Base-by-base conservation (phyloP, 257 asterid genomes). In the Salvia splendens region DNA sequence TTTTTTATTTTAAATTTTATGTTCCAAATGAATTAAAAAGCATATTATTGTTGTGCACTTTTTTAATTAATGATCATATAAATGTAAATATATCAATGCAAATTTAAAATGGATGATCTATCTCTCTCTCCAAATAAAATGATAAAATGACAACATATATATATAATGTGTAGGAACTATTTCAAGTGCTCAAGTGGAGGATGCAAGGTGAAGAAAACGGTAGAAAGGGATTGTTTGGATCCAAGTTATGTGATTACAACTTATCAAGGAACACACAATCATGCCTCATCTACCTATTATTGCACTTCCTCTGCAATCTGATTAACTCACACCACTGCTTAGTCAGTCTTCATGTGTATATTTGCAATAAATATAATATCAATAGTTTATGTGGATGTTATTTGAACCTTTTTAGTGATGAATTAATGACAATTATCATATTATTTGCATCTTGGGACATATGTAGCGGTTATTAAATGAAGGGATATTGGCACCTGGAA, bases 161-260 rank as follows among this genome's bases (percentile, higher is more conserved):
- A 12, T 46, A 3, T 3, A 20, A 43, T 55, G 36, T 50, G 64
- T 61, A 79, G 89, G 84, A 79, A 84, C 69, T 85, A 78, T 73
- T 80, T 63, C 75, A 85, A 67, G 64, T 85, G 86, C 48, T 73
- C 85, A 51, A 68, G 61, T 73, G 84, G 35, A 75, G 80, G 81
- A 40, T 82, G 87, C 71, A 51, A n/a, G 24, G 84, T 85, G 76
- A 79, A 81, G 78, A 79, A 85, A 71, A 79, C 85, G 69, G 86
- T 85, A 3, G 81, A 83, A 71, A 78, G 83, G 67, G 83, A 84
- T 36, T 46, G 70, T 9, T 80, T 70, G 11, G 89, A 84, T 52
- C 33, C 82, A 51, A 65, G 57, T 8, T 84, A 79, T 63, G 84
- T 84, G 73, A 77, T 84, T 40, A 75, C 89, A 16, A 82, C 89